Conservation (phyloP, 2,329 filamentous ascomycete genomes). For the Aspergillus phoenicis region DNA sequence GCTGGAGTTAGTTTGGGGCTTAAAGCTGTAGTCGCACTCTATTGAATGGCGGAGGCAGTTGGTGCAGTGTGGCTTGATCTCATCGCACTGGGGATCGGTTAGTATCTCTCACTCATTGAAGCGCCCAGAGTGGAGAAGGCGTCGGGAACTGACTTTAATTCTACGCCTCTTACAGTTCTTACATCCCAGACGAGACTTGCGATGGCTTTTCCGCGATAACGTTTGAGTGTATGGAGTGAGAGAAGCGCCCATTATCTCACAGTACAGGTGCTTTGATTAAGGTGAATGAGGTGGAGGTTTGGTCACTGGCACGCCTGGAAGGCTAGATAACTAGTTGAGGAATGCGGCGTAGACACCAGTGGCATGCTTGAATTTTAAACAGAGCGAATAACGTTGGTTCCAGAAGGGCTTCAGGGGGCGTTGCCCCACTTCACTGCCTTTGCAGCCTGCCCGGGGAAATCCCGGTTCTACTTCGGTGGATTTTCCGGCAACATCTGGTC, state of each 20-base stretch:
- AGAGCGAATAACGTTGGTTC: no score
- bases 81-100: constrained; percentile 12
- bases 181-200: not conserved
- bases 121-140: not conserved
- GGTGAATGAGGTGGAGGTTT: no score
- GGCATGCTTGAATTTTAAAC: no score
- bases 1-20: not conserved
- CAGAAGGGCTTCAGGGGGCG: no score
- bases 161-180: not conserved
- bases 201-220: not conserved
- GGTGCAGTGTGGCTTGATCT: constrained; percentile 13
- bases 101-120: not conserved
- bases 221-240: not conserved
- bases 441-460: no score
- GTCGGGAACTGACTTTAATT: not conserved
- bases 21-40: constrained; percentile 10
- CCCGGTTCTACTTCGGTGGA: no score
- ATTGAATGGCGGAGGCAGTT: constrained; percentile 19
- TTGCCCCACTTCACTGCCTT: no score
- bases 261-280: no score
- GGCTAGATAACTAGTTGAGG: no score
- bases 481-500: no score
- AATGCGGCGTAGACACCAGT: no score
- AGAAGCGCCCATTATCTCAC: not conserved
- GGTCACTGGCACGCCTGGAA: no score